These are phyloP conservation scores for Eutrema salsugineum DNA, from an alignment of 441 rosid species.

Conservation along the genomic window DNA sequence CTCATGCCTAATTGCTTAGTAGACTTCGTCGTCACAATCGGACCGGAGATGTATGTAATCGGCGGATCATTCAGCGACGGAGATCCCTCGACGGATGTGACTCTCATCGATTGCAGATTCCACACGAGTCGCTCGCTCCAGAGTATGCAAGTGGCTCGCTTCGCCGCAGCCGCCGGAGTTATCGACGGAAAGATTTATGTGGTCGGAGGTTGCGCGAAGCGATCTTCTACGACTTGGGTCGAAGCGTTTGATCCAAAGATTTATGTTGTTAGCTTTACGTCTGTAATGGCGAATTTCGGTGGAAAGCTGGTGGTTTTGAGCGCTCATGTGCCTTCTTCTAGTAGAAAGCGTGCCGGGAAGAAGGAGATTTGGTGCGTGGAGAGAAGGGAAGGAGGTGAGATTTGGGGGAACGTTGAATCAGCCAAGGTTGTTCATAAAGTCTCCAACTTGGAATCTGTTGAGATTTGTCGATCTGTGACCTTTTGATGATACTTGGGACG, in stretches of 20 bases:
- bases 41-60: neutral
- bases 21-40: constrained; percentile 4
- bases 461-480: no score
- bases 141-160: neutral
- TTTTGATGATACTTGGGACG: no score
- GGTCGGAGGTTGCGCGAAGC: neutral
- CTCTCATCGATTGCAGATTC: neutral
- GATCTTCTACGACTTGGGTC: neutral
- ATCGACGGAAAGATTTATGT: neutral
- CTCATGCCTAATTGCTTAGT: neutral
- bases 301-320: no score
- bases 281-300: no score
- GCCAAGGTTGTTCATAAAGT: no score
- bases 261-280: no score
- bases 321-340: no score
- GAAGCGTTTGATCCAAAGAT: neutral
- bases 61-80: neutral
- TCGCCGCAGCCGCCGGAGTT: neutral
- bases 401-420: no score
- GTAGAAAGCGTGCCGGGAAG: no score
- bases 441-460: no score
- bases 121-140: neutral
- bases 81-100: neutral
- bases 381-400: no score
- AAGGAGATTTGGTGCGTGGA: no score